A percentile compares a stretch with the other conserved stretches of the same genome.
phyloP scores from a whole-genome alignment of 192 early-diverging fungal genomes.

The Coemansia sp. region DNA sequence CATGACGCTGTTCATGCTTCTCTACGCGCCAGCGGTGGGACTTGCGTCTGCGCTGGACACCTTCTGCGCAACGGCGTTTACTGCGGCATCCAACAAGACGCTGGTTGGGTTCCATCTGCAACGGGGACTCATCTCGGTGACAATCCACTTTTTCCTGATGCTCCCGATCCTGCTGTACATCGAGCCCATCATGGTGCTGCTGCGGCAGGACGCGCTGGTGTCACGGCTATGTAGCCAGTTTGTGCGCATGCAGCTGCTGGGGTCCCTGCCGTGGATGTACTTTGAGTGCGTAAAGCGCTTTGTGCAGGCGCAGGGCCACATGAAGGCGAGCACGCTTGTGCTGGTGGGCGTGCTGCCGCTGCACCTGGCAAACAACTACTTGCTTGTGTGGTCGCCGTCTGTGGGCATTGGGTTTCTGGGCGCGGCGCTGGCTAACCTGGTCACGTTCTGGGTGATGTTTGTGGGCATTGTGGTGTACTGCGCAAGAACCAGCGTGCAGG shows the following conservation, averaged over 20 bases:
- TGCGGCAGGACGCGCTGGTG: constrained; percentile 72
- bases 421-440: constrained; percentile 72
- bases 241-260: constrained; percentile 63
- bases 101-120: constrained; percentile 68
- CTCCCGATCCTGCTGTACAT: constrained; percentile 67
- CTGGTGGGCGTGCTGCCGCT: constrained; percentile 69
- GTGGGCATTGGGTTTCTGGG: constrained; percentile 77
- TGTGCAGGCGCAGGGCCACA: constrained; percentile 83
- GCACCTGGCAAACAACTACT: constrained; percentile 73
- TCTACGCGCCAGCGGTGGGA: constrained; percentile 65
- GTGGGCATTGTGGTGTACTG: constrained; percentile 63
- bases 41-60: constrained; percentile 69
- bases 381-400: constrained; percentile 67
- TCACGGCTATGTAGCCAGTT: constrained; percentile 66
- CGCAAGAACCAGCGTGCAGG: constrained; percentile 54
- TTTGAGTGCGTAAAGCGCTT: constrained; percentile 81
- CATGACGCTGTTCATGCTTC: constrained; percentile 67
- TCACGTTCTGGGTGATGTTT: constrained; percentile 72
- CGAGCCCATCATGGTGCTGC: constrained; percentile 63
- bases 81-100: constrained; percentile 58
- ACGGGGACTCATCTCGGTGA: constrained; percentile 72
- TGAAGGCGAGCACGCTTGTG: constrained; percentile 76
- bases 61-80: constrained; percentile 65
- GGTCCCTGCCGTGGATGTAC: constrained; percentile 71
- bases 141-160: constrained; percentile 70